These are phyloP conservation scores for Fusarium sublunatum DNA, from an alignment of 2,329 filamentous ascomycete species.

Conservation along the genomic window DNA sequence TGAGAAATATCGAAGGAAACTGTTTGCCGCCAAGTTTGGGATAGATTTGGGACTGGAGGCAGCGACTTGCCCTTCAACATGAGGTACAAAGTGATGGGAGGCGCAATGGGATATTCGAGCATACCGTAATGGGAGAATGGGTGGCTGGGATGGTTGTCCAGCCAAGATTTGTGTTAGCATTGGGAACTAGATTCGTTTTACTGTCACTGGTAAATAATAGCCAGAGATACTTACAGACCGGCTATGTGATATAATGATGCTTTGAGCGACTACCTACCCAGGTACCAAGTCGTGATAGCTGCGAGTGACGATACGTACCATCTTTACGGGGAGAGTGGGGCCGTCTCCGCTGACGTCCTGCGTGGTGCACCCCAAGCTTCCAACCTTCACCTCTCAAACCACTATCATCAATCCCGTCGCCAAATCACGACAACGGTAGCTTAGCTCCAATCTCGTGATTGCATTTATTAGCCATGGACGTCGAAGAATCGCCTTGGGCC, in stretches of 20 bases:
- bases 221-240: no score
- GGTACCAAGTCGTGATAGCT: background rate
- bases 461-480: conserved; percentile 55
- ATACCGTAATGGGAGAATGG: background rate
- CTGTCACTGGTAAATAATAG: no score
- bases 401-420: conserved; percentile 3
- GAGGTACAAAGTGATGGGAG: background rate
- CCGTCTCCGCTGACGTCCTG: conserved; percentile 42
- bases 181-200: no score
- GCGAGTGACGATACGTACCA: conserved; percentile 21
- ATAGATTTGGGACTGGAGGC: conserved; percentile 31
- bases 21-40: conserved; percentile 35
- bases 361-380: conserved; percentile 38
- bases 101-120: background rate
- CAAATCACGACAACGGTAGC: conserved; percentile 22
- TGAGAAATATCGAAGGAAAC: conserved; percentile 20
- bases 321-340: conserved; percentile 34
- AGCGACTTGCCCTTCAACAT: background rate
- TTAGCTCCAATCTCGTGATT: conserved; percentile 12
- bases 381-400: conserved; percentile 38
- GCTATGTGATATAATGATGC: no score
- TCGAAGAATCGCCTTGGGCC: conserved; percentile 66
- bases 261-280: no score
- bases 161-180: no score
- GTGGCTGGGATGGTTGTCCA: no score